Evolutionary conservation across 352 stramenopile species (phyloP).

Genomic region (Phytophthora capsici): DNA sequence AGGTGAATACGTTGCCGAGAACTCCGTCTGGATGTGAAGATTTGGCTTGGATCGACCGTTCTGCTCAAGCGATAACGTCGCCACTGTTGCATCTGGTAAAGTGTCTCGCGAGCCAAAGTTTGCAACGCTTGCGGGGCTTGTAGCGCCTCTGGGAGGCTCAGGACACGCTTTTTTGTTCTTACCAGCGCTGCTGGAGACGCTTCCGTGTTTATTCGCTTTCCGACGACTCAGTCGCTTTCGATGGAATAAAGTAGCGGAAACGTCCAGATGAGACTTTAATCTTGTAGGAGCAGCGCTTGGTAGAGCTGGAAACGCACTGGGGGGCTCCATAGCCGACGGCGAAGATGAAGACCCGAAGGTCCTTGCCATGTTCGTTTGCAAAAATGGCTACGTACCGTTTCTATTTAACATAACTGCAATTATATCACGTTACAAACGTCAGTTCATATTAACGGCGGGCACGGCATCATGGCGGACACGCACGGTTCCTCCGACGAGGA

Average conservation of each 20-base stretch:
- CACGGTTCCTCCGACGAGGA: conserved; percentile 23
- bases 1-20: conserved; percentile 23
- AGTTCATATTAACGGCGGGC: not conserved
- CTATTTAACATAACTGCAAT: no score
- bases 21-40: conserved; percentile 47
- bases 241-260: conserved; percentile 33
- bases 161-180: conserved; percentile 26
- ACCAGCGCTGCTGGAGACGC: conserved; percentile 20
- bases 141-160: not conserved
- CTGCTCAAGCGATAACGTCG: not conserved
- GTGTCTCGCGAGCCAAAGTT: not conserved
- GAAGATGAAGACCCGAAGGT: conserved; percentile 13
- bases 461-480: conserved; percentile 13
- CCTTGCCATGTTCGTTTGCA: conserved; percentile 12
- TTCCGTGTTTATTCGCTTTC: conserved; percentile 18
- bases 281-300: conserved; percentile 1
- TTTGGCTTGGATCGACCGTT: conserved; percentile 24
- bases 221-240: conserved; percentile 30
- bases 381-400: not conserved
- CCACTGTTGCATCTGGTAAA: not conserved
- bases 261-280: conserved; percentile 14
- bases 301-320: not conserved
- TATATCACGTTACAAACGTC: conserved; percentile 9
- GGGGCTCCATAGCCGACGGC: conserved; percentile 7
- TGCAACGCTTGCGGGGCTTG: not conserved